A percentile compares a stretch with the other conserved stretches of the same genome.
These are phyloP conservation scores for Rhizophora apiculata DNA, from an alignment of 345 rosid genomes.

Conservation along the genomic window DNA sequence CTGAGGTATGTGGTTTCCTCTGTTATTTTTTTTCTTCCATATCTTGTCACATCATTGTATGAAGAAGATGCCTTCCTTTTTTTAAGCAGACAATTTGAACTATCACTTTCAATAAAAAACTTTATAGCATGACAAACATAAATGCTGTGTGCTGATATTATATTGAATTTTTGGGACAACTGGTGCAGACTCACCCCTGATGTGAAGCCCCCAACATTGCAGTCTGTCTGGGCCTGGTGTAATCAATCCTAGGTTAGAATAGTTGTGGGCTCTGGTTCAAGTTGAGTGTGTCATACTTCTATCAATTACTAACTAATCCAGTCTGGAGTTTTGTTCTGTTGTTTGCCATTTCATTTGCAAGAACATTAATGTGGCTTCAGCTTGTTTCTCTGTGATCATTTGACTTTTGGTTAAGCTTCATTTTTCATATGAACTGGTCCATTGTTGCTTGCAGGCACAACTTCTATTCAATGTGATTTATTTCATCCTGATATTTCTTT, in stretches of 20 bases:
- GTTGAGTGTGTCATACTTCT: background rate
- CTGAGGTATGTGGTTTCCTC: slow-evolving; percentile 58
- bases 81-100: background rate
- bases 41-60: background rate
- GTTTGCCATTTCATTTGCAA: no score
- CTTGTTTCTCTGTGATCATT: no score
- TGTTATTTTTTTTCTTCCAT: background rate
- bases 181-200: background rate
- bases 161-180: background rate
- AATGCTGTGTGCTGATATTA: background rate
- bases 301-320: no score
- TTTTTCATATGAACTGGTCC: no score
- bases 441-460: slow-evolving; percentile 47
- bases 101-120: background rate
- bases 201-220: background rate
- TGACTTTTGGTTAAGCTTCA: no score
- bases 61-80: background rate
- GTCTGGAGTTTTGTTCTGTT: no score
- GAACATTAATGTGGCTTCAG: no score
- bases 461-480: slow-evolving; percentile 24
- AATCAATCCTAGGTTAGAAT: background rate
- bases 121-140: background rate
- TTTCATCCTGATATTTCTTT: slow-evolving; percentile 25
- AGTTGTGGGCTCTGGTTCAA: background rate
- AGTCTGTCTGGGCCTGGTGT: background rate